Evolutionary conservation across 2,329 filamentous ascomycete genomes (phyloP).

Genomic region (Neoascochyta sp.): DNA sequence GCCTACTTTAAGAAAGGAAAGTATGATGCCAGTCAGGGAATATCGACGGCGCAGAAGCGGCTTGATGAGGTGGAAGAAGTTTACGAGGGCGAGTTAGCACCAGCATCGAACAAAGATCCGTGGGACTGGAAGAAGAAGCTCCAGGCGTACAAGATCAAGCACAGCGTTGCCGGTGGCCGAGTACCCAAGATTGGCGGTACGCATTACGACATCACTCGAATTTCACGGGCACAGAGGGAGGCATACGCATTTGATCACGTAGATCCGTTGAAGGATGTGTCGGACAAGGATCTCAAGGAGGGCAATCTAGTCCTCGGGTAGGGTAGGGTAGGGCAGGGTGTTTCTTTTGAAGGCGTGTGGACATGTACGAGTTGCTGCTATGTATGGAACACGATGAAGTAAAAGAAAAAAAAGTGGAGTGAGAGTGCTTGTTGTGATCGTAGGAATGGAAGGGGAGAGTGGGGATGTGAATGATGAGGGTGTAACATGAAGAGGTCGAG

Average conservation of each 20-base stretch:
- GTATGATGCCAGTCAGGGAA: constrained; percentile 6
- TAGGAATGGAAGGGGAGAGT: too few species aligned
- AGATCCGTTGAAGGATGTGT: constrained; percentile 5
- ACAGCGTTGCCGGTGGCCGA: too few species aligned
- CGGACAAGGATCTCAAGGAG: constrained; percentile 4
- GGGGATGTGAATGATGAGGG: too few species aligned
- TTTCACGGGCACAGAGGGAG: constrained; percentile 5
- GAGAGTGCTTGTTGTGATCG: too few species aligned
- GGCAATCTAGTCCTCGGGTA: constrained; percentile 1
- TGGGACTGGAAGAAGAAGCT: constrained; percentile 10
- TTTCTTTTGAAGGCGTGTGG: too few species aligned
- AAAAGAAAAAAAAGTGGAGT: too few species aligned
- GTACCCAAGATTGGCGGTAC: constrained; percentile 6
- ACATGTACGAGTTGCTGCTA: too few species aligned
- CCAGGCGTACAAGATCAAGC: constrained; percentile 2
- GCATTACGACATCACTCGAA: constrained; percentile 9
- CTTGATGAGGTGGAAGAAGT: constrained; percentile 5
- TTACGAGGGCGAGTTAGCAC: not conserved
- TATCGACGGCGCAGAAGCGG: constrained; percentile 5
- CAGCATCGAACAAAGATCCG: constrained; percentile 4
- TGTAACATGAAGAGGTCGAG: too few species aligned
- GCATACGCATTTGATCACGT: constrained; percentile 4
- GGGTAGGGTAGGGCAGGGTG: too few species aligned
- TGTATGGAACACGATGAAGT: too few species aligned
- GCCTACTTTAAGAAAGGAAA: constrained; percentile 9